Evolutionary conservation across 2,329 filamentous ascomycete species (phyloP).

Genomic region (Aspergillus cejpii): DNA sequence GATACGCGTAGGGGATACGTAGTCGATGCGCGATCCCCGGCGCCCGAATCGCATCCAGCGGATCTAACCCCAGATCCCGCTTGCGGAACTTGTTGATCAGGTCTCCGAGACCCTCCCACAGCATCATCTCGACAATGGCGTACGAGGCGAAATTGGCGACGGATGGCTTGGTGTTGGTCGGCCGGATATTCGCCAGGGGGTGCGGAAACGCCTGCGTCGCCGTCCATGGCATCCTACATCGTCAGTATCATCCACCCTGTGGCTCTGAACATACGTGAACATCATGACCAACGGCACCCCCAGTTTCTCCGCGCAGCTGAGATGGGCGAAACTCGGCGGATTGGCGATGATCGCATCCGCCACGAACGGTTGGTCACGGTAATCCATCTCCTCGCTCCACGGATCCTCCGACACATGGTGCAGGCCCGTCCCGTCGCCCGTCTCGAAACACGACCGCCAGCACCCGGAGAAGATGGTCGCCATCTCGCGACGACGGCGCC

Average conservation of each 20-base stretch:
- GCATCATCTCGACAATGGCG: conserved; percentile 80
- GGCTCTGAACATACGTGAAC: conserved; percentile 62
- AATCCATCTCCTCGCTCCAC: conserved; percentile 32
- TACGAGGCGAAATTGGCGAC: conserved; percentile 80
- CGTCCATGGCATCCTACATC: conserved; percentile 76
- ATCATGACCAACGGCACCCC: conserved; percentile 75
- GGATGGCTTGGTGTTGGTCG: conserved; percentile 66
- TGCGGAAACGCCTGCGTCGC: conserved; percentile 81
- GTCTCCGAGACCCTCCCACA: conserved; percentile 87
- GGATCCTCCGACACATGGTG: conserved; percentile 48
- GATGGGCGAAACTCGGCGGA: conserved; percentile 68
- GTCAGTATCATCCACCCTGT: conserved; percentile 4
- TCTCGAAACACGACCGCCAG: conserved; percentile 79
- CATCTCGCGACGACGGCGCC: conserved; percentile 65
- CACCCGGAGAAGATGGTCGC: conserved; percentile 74
- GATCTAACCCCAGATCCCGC: conserved; percentile 65
- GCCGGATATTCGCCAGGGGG: conserved; percentile 74
- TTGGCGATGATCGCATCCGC: conserved; percentile 86
- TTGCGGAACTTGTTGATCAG: conserved; percentile 82
- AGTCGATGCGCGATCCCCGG: conserved; percentile 71
- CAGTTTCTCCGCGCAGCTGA: conserved; percentile 72
- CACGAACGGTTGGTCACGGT: conserved; percentile 60
- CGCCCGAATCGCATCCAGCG: conserved; percentile 73
- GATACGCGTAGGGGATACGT: conserved; percentile 79
- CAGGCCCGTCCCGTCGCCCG: conserved; percentile 57